Conservation (phyloP, 192 early-diverging fungal species). For the Pecoramyces ruminantium region DNA sequence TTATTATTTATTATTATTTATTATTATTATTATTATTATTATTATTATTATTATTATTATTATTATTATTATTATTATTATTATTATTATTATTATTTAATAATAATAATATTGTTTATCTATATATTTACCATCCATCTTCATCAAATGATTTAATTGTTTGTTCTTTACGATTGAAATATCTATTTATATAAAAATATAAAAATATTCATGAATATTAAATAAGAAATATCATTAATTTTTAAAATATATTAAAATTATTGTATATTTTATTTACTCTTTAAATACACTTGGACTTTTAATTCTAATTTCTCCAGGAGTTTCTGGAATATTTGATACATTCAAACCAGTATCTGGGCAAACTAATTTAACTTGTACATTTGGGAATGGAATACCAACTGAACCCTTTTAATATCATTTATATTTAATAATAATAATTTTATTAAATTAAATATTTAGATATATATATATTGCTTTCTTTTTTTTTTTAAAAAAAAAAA, state of each 20-base stretch:
- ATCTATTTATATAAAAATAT: conserved; percentile 19
- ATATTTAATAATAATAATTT: too few species aligned
- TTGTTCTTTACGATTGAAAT: conserved; percentile 55
- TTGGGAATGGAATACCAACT: conserved; percentile 60
- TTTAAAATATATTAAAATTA: too few species aligned
- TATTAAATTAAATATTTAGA: too few species aligned
- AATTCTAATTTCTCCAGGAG: conserved; percentile 53
- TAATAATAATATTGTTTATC: too few species aligned
- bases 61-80: not conserved
- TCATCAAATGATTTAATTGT: conserved; percentile 49
- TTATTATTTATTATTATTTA: too few species aligned
- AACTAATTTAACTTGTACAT: conserved; percentile 39
- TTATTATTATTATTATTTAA: not conserved
- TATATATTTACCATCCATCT: conserved; percentile 47
- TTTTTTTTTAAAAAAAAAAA: too few species aligned
- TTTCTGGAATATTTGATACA: conserved; percentile 23
- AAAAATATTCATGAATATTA: too few species aligned
- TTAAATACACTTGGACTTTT: conserved; percentile 57
- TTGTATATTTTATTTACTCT: too few species aligned
- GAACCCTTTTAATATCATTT: conserved; percentile 18
- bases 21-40: not conserved
- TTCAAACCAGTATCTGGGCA: conserved; percentile 9
- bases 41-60: not conserved
- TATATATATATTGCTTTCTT: too few species aligned
- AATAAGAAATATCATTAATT: too few species aligned